These are phyloP conservation scores for Trypanosoma theileri DNA, from an alignment of 208 protist genomes.

Conservation along the genomic window DNA sequence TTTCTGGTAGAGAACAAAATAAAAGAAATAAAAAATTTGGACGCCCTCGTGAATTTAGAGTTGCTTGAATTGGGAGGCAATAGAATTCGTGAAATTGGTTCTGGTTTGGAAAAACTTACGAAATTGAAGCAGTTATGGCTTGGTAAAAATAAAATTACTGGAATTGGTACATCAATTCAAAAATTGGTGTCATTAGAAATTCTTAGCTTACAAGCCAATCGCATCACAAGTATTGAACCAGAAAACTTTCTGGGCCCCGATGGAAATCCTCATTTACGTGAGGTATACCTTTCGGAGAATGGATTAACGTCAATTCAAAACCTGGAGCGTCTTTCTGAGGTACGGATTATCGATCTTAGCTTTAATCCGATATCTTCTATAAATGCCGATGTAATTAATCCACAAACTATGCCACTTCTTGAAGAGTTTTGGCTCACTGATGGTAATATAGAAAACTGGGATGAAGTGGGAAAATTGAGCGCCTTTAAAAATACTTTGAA, in stretches of 20 bases:
- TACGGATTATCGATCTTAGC: slow-evolving; percentile 75
- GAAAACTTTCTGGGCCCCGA: slow-evolving; percentile 58
- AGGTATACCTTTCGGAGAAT: slow-evolving; percentile 88
- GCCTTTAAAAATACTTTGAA: slow-evolving; percentile 58
- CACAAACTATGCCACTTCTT: slow-evolving; percentile 64
- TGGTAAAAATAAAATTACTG: slow-evolving; percentile 91
- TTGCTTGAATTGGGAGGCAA: slow-evolving; percentile 91
- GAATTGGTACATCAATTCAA: slow-evolving; percentile 61
- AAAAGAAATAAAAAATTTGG: slow-evolving; percentile 82
- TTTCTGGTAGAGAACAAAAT: slow-evolving; percentile 93
- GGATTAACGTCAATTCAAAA: slow-evolving; percentile 65
- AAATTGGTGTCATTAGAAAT: slow-evolving; percentile 52
- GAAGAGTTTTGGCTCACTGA: slow-evolving; percentile 92
- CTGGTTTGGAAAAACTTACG: slow-evolving; percentile 57
- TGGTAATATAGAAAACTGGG: slow-evolving; percentile 79
- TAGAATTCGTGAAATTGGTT: slow-evolving; percentile 75
- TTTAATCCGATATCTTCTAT: slow-evolving; percentile 84
- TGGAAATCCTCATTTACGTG: slow-evolving; percentile 53
- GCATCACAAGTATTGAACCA: slow-evolving; percentile 61
- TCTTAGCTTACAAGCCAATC: slow-evolving; percentile 88
- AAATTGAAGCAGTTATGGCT: slow-evolving; percentile 86
- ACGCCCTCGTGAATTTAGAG: slow-evolving; percentile 74
- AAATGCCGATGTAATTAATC: slow-evolving; percentile 62
- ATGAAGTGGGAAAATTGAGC: slow-evolving; percentile 75
- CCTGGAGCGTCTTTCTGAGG: slow-evolving; percentile 40